These are phyloP conservation scores for Umbelopsis vinacea DNA, from an alignment of 192 early-diverging fungal species.

Conservation along the genomic window DNA sequence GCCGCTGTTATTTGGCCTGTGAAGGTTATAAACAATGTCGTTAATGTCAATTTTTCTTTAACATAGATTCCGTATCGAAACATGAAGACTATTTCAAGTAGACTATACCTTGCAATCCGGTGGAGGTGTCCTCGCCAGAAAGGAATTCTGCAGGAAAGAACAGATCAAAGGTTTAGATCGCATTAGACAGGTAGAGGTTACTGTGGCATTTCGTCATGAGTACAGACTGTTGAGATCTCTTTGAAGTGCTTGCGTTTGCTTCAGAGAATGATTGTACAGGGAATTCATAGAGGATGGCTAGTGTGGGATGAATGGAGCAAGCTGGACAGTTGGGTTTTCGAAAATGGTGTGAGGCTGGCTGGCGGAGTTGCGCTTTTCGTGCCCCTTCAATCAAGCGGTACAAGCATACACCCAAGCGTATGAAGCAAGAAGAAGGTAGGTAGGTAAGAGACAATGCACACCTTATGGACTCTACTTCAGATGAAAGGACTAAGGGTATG, in stretches of 20 bases:
- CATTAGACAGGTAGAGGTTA: not conserved
- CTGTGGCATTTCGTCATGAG: no score
- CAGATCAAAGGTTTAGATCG: not conserved
- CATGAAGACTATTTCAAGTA: not conserved
- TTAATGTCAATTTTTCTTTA: no score
- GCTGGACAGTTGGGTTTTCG: constrained; percentile 1
- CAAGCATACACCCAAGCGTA: not conserved
- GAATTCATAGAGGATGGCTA: constrained; percentile 52
- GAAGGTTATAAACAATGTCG: not conserved
- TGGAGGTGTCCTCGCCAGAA: constrained; percentile 57
- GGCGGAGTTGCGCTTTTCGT: constrained; percentile 9
- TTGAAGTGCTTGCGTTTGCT: constrained; percentile 55
- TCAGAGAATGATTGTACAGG: constrained; percentile 61
- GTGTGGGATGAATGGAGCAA: not conserved
- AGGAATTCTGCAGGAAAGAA: constrained; percentile 42
- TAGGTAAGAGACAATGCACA: not conserved
- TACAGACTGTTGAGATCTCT: constrained; percentile 51
- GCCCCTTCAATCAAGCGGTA: not conserved
- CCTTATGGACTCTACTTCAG: not conserved
- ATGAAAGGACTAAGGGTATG: not conserved
- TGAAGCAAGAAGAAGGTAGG: not conserved
- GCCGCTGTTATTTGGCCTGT: constrained; percentile 60
- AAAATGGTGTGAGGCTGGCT: not conserved
- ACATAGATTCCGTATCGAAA: no score
- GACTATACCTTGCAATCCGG: constrained; percentile 59